Evolutionary conservation across 1,284 basidiomycete species (phyloP).

Genomic region (Leccinum subspadiceum): DNA sequence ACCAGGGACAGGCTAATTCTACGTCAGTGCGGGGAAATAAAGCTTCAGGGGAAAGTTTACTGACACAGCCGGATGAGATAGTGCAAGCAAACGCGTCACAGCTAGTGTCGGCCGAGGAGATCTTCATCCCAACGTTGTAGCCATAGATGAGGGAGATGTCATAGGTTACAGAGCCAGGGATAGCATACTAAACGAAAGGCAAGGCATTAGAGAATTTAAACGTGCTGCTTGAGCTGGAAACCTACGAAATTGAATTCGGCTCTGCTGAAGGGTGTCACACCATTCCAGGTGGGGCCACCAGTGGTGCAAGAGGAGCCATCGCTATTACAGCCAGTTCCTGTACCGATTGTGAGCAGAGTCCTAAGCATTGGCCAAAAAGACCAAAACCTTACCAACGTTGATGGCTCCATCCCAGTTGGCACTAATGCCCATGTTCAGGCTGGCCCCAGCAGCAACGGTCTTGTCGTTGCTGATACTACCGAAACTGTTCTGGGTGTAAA

Average conservation of each 20-base stretch:
- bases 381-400: slow-evolving; percentile 29
- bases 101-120: slow-evolving; percentile 27
- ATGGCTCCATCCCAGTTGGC: slow-evolving; percentile 34
- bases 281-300: slow-evolving; percentile 33
- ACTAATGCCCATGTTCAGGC: slow-evolving; percentile 33
- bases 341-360: slow-evolving; percentile 5
- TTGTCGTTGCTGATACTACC: slow-evolving; percentile 31
- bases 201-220: not conserved
- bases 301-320: slow-evolving; percentile 27
- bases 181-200: slow-evolving; percentile 20
- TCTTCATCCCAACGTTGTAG: slow-evolving; percentile 38
- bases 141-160: slow-evolving; percentile 39
- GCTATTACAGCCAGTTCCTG: slow-evolving; percentile 33
- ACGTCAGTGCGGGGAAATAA: slow-evolving; percentile 3
- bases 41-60: slow-evolving; percentile 7
- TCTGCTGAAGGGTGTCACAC: slow-evolving; percentile 33
- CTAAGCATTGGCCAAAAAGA: not conserved
- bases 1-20: slow-evolving; percentile 30
- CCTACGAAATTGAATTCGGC: slow-evolving; percentile 33
- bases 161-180: slow-evolving; percentile 34
- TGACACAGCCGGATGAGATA: slow-evolving; percentile 27
- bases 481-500: slow-evolving; percentile 31
- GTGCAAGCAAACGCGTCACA: slow-evolving; percentile 34
- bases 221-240: no score
- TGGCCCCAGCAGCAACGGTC: slow-evolving; percentile 21